phyloP scores from a whole-genome alignment of 164 flowering plant genomes.

The Vitis rupestris region DNA sequence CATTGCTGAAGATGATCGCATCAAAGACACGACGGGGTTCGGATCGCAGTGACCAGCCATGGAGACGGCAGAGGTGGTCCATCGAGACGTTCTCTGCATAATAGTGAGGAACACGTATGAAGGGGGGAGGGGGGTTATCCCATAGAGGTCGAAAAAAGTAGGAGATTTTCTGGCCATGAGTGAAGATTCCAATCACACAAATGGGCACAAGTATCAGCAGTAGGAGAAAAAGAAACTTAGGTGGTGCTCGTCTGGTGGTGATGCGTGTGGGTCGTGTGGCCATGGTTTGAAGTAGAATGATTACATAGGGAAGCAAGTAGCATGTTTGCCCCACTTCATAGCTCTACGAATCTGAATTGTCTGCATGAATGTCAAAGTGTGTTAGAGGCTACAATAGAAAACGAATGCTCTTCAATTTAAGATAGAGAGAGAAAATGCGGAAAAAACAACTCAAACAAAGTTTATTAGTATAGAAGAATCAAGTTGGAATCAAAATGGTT shows the following conservation, averaged over 20 bases:
- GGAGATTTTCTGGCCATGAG: conserved; percentile 34
- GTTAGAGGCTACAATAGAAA: too few species aligned
- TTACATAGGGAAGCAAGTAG: not conserved
- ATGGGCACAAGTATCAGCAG: conserved; percentile 26
- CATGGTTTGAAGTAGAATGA: conserved; percentile 17
- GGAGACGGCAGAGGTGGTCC: conserved; percentile 48
- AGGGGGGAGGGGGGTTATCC: conserved; percentile 54
- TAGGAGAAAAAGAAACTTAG: conserved; percentile 20
- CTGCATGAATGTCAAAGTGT: not conserved
- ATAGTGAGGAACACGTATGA: conserved; percentile 42
- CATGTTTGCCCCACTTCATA: conserved; percentile 13
- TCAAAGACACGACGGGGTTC: conserved; percentile 50
- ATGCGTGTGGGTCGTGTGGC: conserved; percentile 21
- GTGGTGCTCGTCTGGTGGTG: conserved; percentile 18
- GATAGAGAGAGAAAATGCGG: too few species aligned
- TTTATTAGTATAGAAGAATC: too few species aligned
- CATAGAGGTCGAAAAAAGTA: conserved; percentile 59
- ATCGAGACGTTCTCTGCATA: conserved; percentile 57
- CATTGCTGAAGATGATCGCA: conserved; percentile 56
- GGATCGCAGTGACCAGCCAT: conserved; percentile 52
- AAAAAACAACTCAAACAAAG: too few species aligned
- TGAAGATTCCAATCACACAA: conserved; percentile 26
- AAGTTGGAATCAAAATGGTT: too few species aligned
- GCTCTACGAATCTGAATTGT: not conserved
- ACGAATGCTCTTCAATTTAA: too few species aligned